Evolutionary conservation across 768 basidiomycete genomes (phyloP), one percentile per base, ranked within the genome.

Genomic region (Clathrus columnatus): DNA sequence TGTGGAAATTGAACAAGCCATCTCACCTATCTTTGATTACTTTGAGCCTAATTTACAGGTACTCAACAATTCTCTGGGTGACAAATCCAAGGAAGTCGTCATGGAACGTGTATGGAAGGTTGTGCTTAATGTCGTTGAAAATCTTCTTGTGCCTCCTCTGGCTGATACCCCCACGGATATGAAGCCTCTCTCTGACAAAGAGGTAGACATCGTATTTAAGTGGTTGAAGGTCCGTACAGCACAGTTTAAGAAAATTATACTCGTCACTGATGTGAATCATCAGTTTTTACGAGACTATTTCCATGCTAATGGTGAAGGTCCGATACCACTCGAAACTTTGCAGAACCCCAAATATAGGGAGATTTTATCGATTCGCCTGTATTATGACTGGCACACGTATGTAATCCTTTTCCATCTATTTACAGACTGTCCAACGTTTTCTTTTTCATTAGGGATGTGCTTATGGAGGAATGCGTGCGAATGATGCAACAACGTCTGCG

Each of bases 121-220:
- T 69, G 84, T 99, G 54, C 67, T 98, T 64, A 75, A 73, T 20
- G 80, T 91, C 17, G 78, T 98, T 54, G 96, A 97, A 65, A 84
- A 82, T 8, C 70, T 98, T 61, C 79, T 98, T 58, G 84, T 98
- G 16, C 96, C 96, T 3, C 89, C 94, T 2, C 69, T 99, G 54
- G 89, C 87, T 5, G 91, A 95, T 58, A 71, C 80, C 17, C 75
- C 85, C 8, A 91, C 91, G 44, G 88, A 92, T 52, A 86, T 98
- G 91, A 87, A 89, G 61, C 86, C 93, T 1, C 68, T 99, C 65
- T 84, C 78, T 24, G 96, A 98, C 64, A 94, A 95, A 70, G 96
- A 97, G 71, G 88, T 98, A 32, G 96, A 98, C 66, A 86, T 97
- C 57, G 95, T 94, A n/a, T 91, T 97, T 74, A 95, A 93, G 67